Percentiles rank a stretch among this genome's conserved stretches.
Evolutionary conservation across 2,329 filamentous ascomycete genomes (phyloP).

Genomic region (Didymella keratinophila): DNA sequence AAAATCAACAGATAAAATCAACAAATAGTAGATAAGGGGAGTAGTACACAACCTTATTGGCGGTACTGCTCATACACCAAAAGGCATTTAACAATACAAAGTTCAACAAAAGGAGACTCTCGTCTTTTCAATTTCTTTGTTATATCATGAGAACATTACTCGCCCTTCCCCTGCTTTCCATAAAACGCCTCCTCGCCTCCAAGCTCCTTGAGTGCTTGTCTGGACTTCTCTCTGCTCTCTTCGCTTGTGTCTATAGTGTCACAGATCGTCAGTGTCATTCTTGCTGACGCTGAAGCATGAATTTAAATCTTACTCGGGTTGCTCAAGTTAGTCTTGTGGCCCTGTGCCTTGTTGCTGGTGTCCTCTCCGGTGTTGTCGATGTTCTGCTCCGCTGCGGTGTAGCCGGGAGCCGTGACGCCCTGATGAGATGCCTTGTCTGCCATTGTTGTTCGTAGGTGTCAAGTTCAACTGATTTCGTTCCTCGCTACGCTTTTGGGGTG

Average conservation of each 20-base stretch:
- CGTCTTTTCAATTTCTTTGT: no score
- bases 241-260: conserved; percentile 12
- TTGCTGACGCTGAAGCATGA: no score
- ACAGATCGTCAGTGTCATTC: neutral
- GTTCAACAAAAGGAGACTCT: no score
- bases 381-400: conserved; percentile 21
- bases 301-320: conserved; percentile 52
- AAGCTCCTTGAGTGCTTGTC: conserved; percentile 52
- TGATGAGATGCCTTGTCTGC: conserved; percentile 17
- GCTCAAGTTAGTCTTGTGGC: conserved; percentile 59
- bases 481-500: no score
- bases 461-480: no score
- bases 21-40: no score
- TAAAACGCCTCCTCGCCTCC: conserved; percentile 57
- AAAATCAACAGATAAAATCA: no score
- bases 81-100: no score
- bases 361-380: conserved; percentile 29
- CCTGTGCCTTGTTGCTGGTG: conserved; percentile 29
- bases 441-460: no score
- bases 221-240: conserved; percentile 56
- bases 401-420: conserved; percentile 20
- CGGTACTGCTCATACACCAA: no score
- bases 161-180: conserved; percentile 53
- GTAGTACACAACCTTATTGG: no score
- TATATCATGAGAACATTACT: conserved; percentile 28